Evolutionary conservation across 169 alveolate genomes (phyloP), one percentile per base, ranked within the genome.

Genomic region (Plasmodium fragile): DNA sequence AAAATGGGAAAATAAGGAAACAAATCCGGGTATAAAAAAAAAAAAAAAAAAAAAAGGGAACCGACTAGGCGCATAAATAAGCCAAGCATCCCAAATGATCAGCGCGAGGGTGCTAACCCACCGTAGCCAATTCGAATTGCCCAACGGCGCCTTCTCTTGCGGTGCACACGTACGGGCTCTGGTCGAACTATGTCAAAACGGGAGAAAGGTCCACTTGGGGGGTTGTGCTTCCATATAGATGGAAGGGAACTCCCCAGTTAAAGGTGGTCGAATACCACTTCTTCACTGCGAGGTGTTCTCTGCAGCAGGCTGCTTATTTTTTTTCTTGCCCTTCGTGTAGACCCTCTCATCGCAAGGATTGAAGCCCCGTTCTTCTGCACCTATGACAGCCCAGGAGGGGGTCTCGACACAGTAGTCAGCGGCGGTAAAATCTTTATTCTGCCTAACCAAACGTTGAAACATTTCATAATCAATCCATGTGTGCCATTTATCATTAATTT

Each of bases 301-400:
- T 18, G 45, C 11, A 25, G 6, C 0, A 11, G 89, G 59, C 8
- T 22, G 59, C 34, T 65, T 92, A 39, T 75, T 81, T 39, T 82
- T 83, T 6, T 92, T 80, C 39, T 73, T 82, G 18, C 95, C 96
- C 69, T 94, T 94, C 28, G 92, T 49, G 43, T 75, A 59, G 43
- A 87, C 93, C 94, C 98, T 59, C 34, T 95, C 90, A 73, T 97
- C 98, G 18, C 81, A 85, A 1, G 98, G 98, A 80, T 96, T 98
- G 80, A 97, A 97, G n/a, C 98, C 98, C 72, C 95, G 93, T 83
- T 96, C 98, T 41, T 84, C 95, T 13, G 98, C 91, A 11, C 98
- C 98, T 71, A 93, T 92, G 22, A 96, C 93, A 1, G 98, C 99
- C 99, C 99, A 98, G 25, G 89, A 81, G 0, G 99, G 99, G 11